Conservation (phyloP, 2,329 filamentous ascomycete genomes). For the Aspergillus udagawae region DNA sequence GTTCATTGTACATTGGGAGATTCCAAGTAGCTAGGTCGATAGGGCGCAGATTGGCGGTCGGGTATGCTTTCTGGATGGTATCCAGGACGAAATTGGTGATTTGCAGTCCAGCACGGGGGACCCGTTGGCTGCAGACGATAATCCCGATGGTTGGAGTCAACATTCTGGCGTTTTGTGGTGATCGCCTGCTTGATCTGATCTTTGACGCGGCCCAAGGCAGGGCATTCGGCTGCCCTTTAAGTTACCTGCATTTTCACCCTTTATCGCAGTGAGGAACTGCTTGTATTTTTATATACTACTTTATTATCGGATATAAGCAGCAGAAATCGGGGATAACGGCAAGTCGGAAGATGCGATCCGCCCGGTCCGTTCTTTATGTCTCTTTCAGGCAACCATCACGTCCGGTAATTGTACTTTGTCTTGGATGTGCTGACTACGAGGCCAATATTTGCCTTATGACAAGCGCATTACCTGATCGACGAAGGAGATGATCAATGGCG, state of each 20-base stretch:
- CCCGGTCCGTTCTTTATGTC: not conserved
- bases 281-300: too few species aligned
- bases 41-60: not conserved
- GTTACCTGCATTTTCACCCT: not conserved
- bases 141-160: constrained; percentile 10
- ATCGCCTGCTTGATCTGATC: not conserved
- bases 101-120: constrained; percentile 28
- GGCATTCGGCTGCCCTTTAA: too few species aligned
- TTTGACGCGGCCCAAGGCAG: too few species aligned
- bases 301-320: not conserved
- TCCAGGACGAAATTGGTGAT: constrained; percentile 24
- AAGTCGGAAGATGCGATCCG: too few species aligned
- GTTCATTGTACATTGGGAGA: constrained; percentile 39
- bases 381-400: too few species aligned
- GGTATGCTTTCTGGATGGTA: constrained; percentile 7
- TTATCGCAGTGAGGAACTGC: not conserved
- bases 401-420: not conserved
- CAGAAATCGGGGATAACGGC: not conserved
- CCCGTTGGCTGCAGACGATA: constrained; percentile 30
- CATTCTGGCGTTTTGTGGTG: not conserved
- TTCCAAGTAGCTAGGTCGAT: constrained; percentile 13
- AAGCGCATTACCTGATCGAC: too few species aligned
- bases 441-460: too few species aligned
- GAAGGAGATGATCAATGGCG: too few species aligned
- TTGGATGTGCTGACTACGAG: not conserved